These are phyloP conservation scores for Rhodotorula mucilaginosa DNA, from an alignment of 1,284 basidiomycete species.

Conservation along the genomic window DNA sequence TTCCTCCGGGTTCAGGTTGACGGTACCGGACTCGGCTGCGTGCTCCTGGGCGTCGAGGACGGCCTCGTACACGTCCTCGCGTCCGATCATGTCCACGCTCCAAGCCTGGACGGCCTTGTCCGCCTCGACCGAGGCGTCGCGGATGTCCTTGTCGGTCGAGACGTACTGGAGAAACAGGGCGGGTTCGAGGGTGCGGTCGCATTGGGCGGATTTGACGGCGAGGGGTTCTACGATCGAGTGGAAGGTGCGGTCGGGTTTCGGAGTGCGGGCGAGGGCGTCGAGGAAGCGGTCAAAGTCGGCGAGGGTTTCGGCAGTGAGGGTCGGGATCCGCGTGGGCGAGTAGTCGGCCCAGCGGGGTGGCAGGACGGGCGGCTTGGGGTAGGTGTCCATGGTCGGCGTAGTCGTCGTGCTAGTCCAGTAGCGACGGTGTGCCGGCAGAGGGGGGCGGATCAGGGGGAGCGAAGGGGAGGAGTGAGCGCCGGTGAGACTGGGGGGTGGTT, in stretches of 20 bases:
- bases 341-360: conserved; percentile 50
- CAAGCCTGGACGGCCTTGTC: conserved; percentile 60
- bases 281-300: conserved; percentile 58
- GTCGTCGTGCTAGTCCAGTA: neutral
- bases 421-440: neutral
- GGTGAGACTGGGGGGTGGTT: neutral
- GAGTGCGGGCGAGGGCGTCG: conserved; percentile 64
- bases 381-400: conserved; percentile 15
- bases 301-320: conserved; percentile 62
- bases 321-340: conserved; percentile 60
- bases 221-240: conserved; percentile 56
- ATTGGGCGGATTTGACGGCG: conserved; percentile 59
- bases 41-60: conserved; percentile 67
- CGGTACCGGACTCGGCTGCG: conserved; percentile 56
- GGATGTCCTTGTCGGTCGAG: conserved; percentile 64
- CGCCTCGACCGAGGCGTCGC: conserved; percentile 69
- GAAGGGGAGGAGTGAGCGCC: neutral
- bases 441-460: no score
- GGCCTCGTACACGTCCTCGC: conserved; percentile 69
- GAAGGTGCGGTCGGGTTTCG: conserved; percentile 57
- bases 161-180: conserved; percentile 76
- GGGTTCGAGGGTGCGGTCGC: conserved; percentile 59
- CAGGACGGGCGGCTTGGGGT: conserved; percentile 18
- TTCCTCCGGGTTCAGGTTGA: conserved; percentile 64
- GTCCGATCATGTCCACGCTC: conserved; percentile 67